These are phyloP conservation scores for Fragilariopsis cylindrus DNA, from an alignment of 108 stramenopile genomes.

Conservation along the genomic window DNA sequence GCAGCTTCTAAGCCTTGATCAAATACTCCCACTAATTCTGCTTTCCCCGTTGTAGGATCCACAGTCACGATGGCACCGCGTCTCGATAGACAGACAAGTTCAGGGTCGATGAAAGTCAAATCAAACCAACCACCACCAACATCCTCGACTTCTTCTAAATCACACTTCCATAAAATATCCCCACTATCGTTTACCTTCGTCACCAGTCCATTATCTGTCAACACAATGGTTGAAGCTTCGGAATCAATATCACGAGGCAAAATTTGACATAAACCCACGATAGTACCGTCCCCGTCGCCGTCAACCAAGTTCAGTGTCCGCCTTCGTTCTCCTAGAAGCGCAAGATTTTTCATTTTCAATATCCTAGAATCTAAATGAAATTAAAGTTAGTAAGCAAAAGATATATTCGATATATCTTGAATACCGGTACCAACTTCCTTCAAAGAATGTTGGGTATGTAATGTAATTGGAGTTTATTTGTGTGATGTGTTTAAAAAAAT, in stretches of 20 bases:
- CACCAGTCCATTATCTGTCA: conserved; percentile 31
- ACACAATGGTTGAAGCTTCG: conserved; percentile 15
- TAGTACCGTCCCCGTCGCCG: conserved; percentile 7
- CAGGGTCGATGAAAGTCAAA: conserved; percentile 35
- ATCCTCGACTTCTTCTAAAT: conserved; percentile 29
- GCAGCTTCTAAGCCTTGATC: conserved; percentile 77
- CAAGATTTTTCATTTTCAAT: conserved; percentile 43
- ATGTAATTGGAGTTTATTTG: no score
- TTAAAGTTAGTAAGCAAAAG: no score
- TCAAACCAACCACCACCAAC: conserved; percentile 50
- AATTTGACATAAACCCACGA: conserved; percentile 24
- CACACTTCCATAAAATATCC: conserved; percentile 24
- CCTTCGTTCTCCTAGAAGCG: conserved; percentile 36
- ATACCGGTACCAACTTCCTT: no score
- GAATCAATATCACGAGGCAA: conserved; percentile 17
- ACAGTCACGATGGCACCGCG: conserved; percentile 57
- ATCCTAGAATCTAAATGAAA: neutral
- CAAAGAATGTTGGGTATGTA: no score
- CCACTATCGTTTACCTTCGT: neutral
- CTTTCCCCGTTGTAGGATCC: conserved; percentile 45
- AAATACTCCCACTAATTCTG: conserved; percentile 81
- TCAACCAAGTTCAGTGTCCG: conserved; percentile 6
- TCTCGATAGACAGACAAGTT: conserved; percentile 49
- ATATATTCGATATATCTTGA: no score
- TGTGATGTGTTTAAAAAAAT: no score